These are phyloP conservation scores for Cryomyces minteri DNA, from an alignment of 495 filamentous ascomycete genomes.

Conservation along the genomic window DNA sequence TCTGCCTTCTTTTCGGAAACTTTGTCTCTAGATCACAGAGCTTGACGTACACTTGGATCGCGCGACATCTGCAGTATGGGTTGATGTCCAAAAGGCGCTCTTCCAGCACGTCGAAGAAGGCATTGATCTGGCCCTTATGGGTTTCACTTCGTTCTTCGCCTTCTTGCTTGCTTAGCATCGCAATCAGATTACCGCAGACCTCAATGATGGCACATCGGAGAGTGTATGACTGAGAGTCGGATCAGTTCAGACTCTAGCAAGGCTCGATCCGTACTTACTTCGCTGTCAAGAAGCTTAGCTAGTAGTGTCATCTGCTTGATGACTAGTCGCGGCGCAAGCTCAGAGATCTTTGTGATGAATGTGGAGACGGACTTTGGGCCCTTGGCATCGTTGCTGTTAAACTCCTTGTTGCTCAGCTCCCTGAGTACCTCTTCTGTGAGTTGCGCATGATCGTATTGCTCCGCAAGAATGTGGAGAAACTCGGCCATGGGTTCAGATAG, in stretches of 20 bases:
- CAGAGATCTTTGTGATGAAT: slow-evolving; percentile 92
- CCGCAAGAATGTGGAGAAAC: slow-evolving; percentile 84
- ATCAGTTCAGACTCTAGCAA: neutral
- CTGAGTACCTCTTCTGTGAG: slow-evolving; percentile 83
- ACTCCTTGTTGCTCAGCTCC: slow-evolving; percentile 93
- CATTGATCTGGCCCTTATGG: slow-evolving; percentile 82
- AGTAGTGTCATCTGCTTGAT: slow-evolving; percentile 94
- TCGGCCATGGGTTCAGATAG: slow-evolving; percentile 97
- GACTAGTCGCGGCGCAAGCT: slow-evolving; percentile 75
- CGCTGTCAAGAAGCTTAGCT: slow-evolving; percentile 85
- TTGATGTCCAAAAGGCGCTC: slow-evolving; percentile 94
- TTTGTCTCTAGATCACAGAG: slow-evolving; percentile 88
- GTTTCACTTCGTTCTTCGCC: slow-evolving; percentile 59
- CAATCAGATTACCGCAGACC: slow-evolving; percentile 94
- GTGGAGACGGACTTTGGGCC: slow-evolving; percentile 97
- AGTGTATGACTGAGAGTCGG: slow-evolving; percentile 56
- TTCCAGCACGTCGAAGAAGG: slow-evolving; percentile 91
- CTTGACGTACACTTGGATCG: slow-evolving; percentile 83
- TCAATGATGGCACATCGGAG: slow-evolving; percentile 88
- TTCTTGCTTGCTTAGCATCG: slow-evolving; percentile 76
- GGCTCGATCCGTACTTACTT: slow-evolving; percentile 31
- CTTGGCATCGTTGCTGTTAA: slow-evolving; percentile 85
- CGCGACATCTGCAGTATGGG: slow-evolving; percentile 83
- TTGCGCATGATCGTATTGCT: slow-evolving; percentile 97
- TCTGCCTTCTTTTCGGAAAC: slow-evolving; percentile 80